Evolutionary conservation across 2,329 filamentous ascomycete species (phyloP).

Genomic region (Trichothecium sympodiale): DNA sequence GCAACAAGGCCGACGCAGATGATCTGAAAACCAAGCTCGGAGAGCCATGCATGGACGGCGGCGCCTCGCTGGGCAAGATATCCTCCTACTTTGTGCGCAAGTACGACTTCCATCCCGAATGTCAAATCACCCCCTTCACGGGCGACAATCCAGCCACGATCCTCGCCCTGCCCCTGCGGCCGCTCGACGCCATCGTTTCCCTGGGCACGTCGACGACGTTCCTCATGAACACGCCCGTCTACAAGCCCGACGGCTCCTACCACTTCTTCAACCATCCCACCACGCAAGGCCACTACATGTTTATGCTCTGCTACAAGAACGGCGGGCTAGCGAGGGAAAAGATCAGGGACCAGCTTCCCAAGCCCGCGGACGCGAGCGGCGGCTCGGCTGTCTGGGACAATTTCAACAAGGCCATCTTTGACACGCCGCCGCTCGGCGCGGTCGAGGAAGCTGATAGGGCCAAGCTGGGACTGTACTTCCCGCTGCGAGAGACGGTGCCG

Average conservation of each 20-base stretch:
- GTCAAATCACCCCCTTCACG: slow-evolving; percentile 75
- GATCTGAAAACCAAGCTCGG: slow-evolving; percentile 72
- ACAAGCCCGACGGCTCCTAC: slow-evolving; percentile 80
- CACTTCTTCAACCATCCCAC: slow-evolving; percentile 99
- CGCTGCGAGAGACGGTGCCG: slow-evolving; percentile 88
- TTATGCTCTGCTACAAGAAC: slow-evolving; percentile 99
- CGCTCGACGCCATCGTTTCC: slow-evolving; percentile 87
- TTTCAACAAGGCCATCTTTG: slow-evolving; percentile 66
- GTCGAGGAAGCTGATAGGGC: slow-evolving; percentile 43
- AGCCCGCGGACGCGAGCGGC: slow-evolving; percentile 22
- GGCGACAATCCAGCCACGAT: slow-evolving; percentile 97
- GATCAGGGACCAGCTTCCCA: slow-evolving; percentile 70
- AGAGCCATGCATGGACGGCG: slow-evolving; percentile 68
- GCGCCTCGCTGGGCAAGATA: slow-evolving; percentile 64
- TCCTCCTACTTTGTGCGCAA: slow-evolving; percentile 67
- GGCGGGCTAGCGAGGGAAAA: slow-evolving; percentile 86
- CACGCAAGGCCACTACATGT: slow-evolving; percentile 89
- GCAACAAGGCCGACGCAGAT: slow-evolving; percentile 39
- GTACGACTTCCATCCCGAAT: slow-evolving; percentile 67
- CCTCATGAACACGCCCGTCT: slow-evolving; percentile 90
- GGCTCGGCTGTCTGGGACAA: slow-evolving; percentile 54
- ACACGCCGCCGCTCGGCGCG: slow-evolving; percentile 59
- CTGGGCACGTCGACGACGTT: slow-evolving; percentile 94
- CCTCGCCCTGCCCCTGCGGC: slow-evolving; percentile 74
- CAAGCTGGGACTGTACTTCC: slow-evolving; percentile 89